Base-by-base conservation (phyloP, 768 basidiomycete genomes). In the Candolleomyces eurysporus region DNA sequence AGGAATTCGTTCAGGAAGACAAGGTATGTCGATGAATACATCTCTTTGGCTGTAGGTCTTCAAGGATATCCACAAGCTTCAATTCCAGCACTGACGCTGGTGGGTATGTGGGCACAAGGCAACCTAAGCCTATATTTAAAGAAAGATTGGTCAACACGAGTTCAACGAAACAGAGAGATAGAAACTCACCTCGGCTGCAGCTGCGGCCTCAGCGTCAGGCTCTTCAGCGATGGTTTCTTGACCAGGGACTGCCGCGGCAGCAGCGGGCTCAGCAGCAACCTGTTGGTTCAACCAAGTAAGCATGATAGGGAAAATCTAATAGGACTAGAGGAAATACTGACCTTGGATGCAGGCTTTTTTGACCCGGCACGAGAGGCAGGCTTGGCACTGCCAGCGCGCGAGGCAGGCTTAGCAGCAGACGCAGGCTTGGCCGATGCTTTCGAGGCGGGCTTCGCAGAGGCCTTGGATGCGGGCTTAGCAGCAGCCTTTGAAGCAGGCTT, bases 311-410 rank as follows among this genome's bases (percentile, higher is more conserved):
- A 60, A 45, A 61, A 57, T 39, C 22, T 31, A 19, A 16, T 48
- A 30, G 49, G 46, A 55, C 49, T 32, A 55, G 48, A 32, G 48
- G 42, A 36, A 54, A 50, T 49, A 68, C 77, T 55, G 62, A 78
- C 86, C 84, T 86, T 88, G 52, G 85, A 87, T n/a, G 74, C 76
- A 60, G 87, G 86, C 71, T 87, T 87, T 79, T 80, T 84, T 14
- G 85, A 87, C 32, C 78, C 75, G 31, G 84, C 85, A 65, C 83
- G 75, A 54, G 85, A 86, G 19, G 82, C 75, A 8, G 86, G 84
- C 69, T 86, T 86, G 21, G 66, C 74, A 51, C n/a, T 14, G n/a
- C 21, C 21, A 17, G 76, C 73, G 21, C 76, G 76, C 7, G 82
- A 84, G 1, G 76, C 71, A 0, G 82, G 79, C 66, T 82, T 82